A percentile compares a stretch with the other conserved stretches of the same genome.
Conservation (phyloP, 306 rosid genomes). For the Cicer yamashitae region DNA sequence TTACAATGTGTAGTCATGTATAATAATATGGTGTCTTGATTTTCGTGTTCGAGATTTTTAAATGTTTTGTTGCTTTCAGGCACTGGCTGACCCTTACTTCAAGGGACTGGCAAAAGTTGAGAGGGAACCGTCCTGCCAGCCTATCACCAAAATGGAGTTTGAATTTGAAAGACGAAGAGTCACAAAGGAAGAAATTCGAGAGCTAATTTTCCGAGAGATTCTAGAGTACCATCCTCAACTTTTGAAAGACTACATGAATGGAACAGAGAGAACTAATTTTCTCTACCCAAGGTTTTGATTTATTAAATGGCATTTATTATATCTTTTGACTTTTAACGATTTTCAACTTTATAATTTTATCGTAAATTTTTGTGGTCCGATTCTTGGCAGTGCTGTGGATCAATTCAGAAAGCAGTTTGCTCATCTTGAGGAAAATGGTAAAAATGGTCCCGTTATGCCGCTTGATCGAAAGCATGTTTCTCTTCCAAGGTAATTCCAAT, state of each 20-base stretch:
- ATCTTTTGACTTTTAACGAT: not conserved
- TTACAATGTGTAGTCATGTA: conserved; percentile 20
- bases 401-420: conserved; percentile 96
- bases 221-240: conserved; percentile 97
- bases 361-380: conserved; percentile 37
- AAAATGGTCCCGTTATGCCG: conserved; percentile 81
- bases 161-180: conserved; percentile 96
- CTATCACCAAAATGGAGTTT: conserved; percentile 93
- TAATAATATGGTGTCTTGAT: conserved; percentile 19
- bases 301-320: not conserved
- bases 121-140: conserved; percentile 97
- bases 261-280: conserved; percentile 94
- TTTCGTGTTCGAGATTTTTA: conserved; percentile 11
- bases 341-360: conserved; percentile 17
- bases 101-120: conserved; percentile 84
- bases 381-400: conserved; percentile 78
- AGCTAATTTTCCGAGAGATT: conserved; percentile 87
- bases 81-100: conserved; percentile 91
- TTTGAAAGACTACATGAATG: conserved; percentile 87
- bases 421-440: conserved; percentile 91
- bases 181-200: conserved; percentile 92
- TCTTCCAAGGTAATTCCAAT: conserved; percentile 82
- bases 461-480: conserved; percentile 92
- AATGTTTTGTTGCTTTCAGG: conserved; percentile 56
- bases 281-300: conserved; percentile 80